A percentile compares a stretch with the other conserved stretches of the same genome.
phyloP scores from a whole-genome alignment of 441 rosid genomes.

The Iberis amara region DNA sequence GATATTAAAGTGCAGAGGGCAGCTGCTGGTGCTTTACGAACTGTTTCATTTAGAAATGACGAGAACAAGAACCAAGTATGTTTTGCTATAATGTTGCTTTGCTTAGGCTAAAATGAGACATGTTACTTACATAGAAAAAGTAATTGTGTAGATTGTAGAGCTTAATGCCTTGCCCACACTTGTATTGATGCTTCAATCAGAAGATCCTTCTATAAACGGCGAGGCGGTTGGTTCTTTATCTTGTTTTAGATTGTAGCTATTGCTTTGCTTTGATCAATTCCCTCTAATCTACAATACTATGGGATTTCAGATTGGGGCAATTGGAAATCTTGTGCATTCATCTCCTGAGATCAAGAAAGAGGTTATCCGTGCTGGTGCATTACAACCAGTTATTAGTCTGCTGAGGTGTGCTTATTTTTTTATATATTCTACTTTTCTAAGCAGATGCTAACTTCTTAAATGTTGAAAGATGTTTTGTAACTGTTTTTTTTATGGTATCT shows the following conservation, averaged over 20 bases:
- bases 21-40: slow-evolving; percentile 66
- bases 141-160: slow-evolving; percentile 50
- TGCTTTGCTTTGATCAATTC: slow-evolving; percentile 2
- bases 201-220: slow-evolving; percentile 50
- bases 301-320: slow-evolving; percentile 71
- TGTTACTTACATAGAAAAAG: slow-evolving; percentile 20
- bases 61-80: slow-evolving; percentile 56
- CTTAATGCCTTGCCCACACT: slow-evolving; percentile 58
- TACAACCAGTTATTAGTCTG: slow-evolving; percentile 84
- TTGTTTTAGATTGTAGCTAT: not conserved
- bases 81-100: slow-evolving; percentile 7
- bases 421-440: slow-evolving; percentile 1
- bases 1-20: slow-evolving; percentile 62
- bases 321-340: slow-evolving; percentile 95
- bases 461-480: slow-evolving; percentile 1
- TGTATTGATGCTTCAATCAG: slow-evolving; percentile 56
- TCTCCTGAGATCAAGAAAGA: slow-evolving; percentile 84
- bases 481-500: slow-evolving; percentile 17
- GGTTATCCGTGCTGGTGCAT: slow-evolving; percentile 79
- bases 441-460: slow-evolving; percentile 9
- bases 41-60: slow-evolving; percentile 63
- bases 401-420: slow-evolving; percentile 47
- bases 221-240: slow-evolving; percentile 56
- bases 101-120: not conserved
- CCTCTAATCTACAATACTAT: slow-evolving; percentile 21